Evolutionary conservation across 306 rosid species (phyloP).

Genomic region (Pyrus pyrifolia): DNA sequence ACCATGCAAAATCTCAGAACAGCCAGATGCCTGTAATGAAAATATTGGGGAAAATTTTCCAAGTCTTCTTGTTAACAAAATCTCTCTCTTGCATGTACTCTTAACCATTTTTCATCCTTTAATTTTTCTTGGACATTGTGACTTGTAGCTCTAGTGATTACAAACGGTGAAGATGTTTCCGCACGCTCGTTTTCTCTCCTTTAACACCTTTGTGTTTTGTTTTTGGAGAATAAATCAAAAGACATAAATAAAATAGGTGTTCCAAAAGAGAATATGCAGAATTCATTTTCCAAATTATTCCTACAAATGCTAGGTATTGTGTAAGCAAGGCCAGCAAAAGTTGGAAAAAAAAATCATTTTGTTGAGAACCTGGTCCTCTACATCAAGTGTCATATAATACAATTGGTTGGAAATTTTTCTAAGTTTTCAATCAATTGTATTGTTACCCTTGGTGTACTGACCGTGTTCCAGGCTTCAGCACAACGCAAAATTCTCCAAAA

Average conservation of each 20-base stretch:
- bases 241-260: not conserved
- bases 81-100: not conserved
- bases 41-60: not conserved
- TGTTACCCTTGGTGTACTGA: too few species aligned
- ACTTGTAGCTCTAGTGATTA: not conserved
- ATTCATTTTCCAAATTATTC: too few species aligned
- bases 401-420: too few species aligned
- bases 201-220: too few species aligned
- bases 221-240: not conserved
- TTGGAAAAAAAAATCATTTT: too few species aligned
- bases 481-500: too few species aligned
- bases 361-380: too few species aligned
- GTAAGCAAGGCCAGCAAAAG: too few species aligned
- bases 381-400: too few species aligned
- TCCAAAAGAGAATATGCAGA: not conserved
- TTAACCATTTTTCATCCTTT: not conserved
- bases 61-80: not conserved
- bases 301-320: too few species aligned
- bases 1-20: slow-evolving; percentile 14
- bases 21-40: not conserved
- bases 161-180: not conserved
- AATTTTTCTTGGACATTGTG: not conserved
- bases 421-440: too few species aligned
- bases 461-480: too few species aligned
- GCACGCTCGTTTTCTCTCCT: not conserved